phyloP scores from a whole-genome alignment of 116 monocot genomes.

The Dioscorea cayenensis region DNA sequence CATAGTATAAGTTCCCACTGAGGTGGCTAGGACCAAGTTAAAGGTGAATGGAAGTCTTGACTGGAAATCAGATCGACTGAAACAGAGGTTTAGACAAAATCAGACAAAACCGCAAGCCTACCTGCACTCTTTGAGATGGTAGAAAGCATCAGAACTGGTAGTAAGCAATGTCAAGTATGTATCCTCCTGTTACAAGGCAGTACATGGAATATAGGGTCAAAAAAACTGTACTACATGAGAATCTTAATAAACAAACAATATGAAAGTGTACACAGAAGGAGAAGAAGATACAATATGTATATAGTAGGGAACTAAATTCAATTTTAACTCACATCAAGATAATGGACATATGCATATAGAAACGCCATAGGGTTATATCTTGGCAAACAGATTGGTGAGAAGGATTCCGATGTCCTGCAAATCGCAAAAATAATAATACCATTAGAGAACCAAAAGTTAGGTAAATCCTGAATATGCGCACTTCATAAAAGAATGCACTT shows the following conservation, averaged over 20 bases:
- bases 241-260: neutral
- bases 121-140: constrained; percentile 97
- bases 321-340: constrained; percentile 72
- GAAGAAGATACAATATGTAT: neutral
- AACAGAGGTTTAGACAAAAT: neutral
- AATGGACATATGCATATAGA: constrained; percentile 95
- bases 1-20: too few relatives aligned
- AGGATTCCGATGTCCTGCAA: constrained; percentile 97
- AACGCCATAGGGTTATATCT: constrained; percentile 97
- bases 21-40: neutral
- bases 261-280: neutral
- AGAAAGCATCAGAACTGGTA: constrained; percentile 83
- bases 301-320: neutral
- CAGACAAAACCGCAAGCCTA: constrained; percentile 6
- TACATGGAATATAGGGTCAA: neutral
- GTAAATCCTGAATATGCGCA: neutral
- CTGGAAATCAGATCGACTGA: neutral
- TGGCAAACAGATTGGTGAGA: constrained; percentile 97
- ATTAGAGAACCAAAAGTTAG: neutral
- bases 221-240: neutral
- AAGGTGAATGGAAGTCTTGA: neutral
- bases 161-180: constrained; percentile 88
- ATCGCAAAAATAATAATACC: constrained; percentile 11
- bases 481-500: neutral
- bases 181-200: constrained; percentile 55